Conservation (phyloP, 2,329 filamentous ascomycete genomes). For the Metarhizium humberi region DNA sequence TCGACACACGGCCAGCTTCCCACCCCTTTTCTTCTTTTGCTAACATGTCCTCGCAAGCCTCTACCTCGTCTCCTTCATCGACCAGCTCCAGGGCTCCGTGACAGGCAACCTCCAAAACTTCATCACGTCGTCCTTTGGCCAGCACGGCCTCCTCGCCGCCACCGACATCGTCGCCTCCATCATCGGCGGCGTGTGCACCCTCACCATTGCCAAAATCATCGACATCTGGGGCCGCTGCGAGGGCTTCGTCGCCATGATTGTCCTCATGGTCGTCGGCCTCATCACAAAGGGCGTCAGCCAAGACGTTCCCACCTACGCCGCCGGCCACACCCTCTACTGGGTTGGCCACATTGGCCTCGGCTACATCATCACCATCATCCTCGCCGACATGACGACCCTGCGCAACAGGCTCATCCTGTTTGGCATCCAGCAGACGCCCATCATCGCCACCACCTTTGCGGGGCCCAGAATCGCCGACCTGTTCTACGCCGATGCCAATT, state of each 20-base stretch:
- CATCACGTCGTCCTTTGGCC: slow-evolving; percentile 55
- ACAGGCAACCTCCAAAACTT: slow-evolving; percentile 48
- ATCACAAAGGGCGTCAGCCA: slow-evolving; percentile 54
- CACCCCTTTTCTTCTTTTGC: too few species aligned
- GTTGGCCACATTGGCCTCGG: too few species aligned
- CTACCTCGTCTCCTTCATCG: slow-evolving; percentile 27
- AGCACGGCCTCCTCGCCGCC: slow-evolving; percentile 58
- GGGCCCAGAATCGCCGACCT: too few species aligned
- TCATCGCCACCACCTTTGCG: too few species aligned
- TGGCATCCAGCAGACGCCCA: too few species aligned
- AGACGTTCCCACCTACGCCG: slow-evolving; percentile 48
- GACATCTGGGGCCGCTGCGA: slow-evolving; percentile 40
- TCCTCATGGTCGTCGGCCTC: slow-evolving; percentile 41
- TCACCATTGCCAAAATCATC: slow-evolving; percentile 37
- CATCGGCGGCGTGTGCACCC: slow-evolving; percentile 27
- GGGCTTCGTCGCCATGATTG: slow-evolving; percentile 32
- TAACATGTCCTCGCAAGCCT: too few species aligned
- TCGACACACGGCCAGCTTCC: too few species aligned
- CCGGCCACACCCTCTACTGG: slow-evolving; percentile 30
- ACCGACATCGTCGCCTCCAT: slow-evolving; percentile 50
- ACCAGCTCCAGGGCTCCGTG: slow-evolving; percentile 25
- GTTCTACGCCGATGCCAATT: too few species aligned
- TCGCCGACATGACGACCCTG: too few species aligned
- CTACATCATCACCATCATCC: too few species aligned
- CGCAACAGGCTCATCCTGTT: slow-evolving; percentile 22